Percentiles rank a stretch among this genome's conserved stretches.
Conservation (phyloP, 139 green algal genomes). For the Yamagishiella unicocca region DNA sequence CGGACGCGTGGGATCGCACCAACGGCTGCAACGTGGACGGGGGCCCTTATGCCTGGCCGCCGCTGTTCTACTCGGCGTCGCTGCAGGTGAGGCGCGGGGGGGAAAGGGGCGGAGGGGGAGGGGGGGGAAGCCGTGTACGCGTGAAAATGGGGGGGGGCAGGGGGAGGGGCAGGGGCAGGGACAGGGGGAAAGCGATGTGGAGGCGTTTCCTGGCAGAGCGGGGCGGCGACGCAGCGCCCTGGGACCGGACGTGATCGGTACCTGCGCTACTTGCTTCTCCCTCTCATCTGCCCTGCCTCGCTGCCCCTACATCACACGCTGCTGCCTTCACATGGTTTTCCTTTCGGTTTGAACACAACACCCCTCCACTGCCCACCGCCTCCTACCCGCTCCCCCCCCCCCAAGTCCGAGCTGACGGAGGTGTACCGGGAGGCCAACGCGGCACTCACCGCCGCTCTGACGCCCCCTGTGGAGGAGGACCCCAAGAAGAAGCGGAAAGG, state of each 20-base stretch:
- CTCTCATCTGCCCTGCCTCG: background rate
- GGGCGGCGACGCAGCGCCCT: background rate
- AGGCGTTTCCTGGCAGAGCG: background rate
- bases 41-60: conserved; percentile 28
- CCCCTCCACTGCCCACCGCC: background rate
- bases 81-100: conserved; percentile 17
- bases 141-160: background rate
- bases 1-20: conserved; percentile 7
- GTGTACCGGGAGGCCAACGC: conserved; percentile 1
- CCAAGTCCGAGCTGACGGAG: conserved; percentile 25
- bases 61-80: conserved; percentile 15
- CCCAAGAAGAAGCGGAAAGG: conserved; percentile 34
- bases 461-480: conserved; percentile 23
- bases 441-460: background rate
- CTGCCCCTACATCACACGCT: no score
- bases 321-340: no score
- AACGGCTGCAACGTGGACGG: conserved; percentile 23
- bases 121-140: background rate
- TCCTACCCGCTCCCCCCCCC: background rate
- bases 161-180: no score
- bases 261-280: background rate
- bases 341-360: no score
- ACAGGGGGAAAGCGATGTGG: background rate
- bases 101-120: background rate
- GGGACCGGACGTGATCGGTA: background rate